Evolutionary conservation across 352 stramenopile genomes (phyloP).

Genomic region (Phytophthora capsici): DNA sequence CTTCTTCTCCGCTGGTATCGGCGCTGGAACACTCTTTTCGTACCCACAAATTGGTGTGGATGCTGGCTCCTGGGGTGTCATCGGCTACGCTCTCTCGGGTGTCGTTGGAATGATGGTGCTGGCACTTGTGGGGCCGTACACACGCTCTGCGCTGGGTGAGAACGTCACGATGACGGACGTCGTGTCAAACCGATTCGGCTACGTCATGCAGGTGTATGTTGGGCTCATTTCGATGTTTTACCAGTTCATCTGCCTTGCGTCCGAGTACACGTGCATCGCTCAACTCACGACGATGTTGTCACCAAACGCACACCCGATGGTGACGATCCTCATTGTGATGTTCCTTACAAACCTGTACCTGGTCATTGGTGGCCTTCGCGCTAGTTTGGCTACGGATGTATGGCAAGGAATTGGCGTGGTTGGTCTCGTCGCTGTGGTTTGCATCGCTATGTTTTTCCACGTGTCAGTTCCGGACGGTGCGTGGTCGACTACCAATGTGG

Average conservation of each 20-base stretch:
- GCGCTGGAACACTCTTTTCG: slow-evolving; percentile 78
- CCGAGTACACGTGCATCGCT: slow-evolving; percentile 71
- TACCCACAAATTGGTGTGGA: slow-evolving; percentile 80
- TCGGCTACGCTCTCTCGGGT: slow-evolving; percentile 76
- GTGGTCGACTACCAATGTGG: slow-evolving; percentile 60
- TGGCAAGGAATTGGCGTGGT: slow-evolving; percentile 76
- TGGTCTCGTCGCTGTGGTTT: slow-evolving; percentile 60
- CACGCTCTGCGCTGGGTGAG: slow-evolving; percentile 62
- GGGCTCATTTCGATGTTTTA: slow-evolving; percentile 76
- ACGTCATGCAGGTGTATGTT: slow-evolving; percentile 73
- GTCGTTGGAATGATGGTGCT: slow-evolving; percentile 66
- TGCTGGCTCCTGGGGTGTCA: slow-evolving; percentile 75
- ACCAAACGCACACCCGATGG: slow-evolving; percentile 48
- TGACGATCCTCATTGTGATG: slow-evolving; percentile 62
- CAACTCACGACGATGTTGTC: slow-evolving; percentile 59
- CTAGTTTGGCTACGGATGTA: slow-evolving; percentile 77
- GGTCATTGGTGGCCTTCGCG: slow-evolving; percentile 72
- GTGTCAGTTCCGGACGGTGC: slow-evolving; percentile 59
- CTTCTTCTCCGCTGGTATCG: slow-evolving; percentile 80
- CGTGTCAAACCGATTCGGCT: slow-evolving; percentile 60
- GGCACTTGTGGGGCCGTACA: slow-evolving; percentile 61
- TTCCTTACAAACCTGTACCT: slow-evolving; percentile 80
- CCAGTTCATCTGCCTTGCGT: slow-evolving; percentile 84
- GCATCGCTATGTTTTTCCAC: slow-evolving; percentile 63
- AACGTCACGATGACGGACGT: slow-evolving; percentile 82